A percentile compares a stretch with the other conserved stretches of the same genome.
phyloP scores from a whole-genome alignment of 106 monocot genomes.

The Iris macrosiphon region DNA sequence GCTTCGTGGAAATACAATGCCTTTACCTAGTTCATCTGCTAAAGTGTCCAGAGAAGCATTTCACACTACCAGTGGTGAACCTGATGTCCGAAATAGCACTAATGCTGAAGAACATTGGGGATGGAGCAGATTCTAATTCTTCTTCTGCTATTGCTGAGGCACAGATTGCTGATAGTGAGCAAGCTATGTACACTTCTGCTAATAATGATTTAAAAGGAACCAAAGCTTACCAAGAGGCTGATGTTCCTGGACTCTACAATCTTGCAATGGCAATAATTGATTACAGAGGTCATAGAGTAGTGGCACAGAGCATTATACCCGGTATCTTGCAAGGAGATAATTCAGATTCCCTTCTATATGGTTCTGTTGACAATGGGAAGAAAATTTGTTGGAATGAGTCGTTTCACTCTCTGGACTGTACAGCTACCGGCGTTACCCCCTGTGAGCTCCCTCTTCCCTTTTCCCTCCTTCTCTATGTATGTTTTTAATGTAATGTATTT shows the following conservation, averaged over 20 bases:
- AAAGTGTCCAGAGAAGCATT: conserved; percentile 9
- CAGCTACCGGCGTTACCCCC: no score
- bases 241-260: conserved; percentile 96
- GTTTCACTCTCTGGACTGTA: no score
- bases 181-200: conserved; percentile 97
- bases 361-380: conserved; percentile 98
- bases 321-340: conserved; percentile 99
- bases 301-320: conserved; percentile 99
- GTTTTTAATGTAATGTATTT: no score
- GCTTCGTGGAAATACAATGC: conserved; percentile 9
- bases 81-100: not conserved
- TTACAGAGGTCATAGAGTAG: conserved; percentile 93
- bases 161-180: conserved; percentile 72
- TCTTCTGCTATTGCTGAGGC: conserved; percentile 33
- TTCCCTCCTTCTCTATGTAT: no score
- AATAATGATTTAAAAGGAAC: conserved; percentile 99
- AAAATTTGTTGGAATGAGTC: conserved; percentile 96
- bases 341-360: conserved; percentile 93
- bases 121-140: conserved; percentile 18
- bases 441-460: no score
- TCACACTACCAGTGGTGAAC: conserved; percentile 8
- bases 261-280: conserved; percentile 98
- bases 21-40: conserved; percentile 6
- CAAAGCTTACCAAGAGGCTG: conserved; percentile 95
- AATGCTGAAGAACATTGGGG: conserved; percentile 10